phyloP scores from a whole-genome alignment of 176 grass and related monocot genomes.

The Dactylis glomerata region DNA sequence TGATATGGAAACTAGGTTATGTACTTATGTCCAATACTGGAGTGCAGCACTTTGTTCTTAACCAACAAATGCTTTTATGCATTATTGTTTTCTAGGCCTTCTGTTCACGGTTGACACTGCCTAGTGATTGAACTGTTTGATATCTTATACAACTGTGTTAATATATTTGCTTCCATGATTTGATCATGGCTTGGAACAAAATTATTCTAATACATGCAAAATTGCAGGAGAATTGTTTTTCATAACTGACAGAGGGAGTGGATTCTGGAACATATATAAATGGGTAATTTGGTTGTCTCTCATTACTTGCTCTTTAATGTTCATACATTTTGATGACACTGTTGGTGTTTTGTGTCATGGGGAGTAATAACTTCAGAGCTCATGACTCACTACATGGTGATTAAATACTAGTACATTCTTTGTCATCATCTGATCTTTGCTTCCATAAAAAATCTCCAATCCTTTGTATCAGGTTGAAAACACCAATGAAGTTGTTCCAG shows the following conservation, averaged over 20 bases:
- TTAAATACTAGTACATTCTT: not conserved
- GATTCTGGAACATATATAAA: constrained; percentile 97
- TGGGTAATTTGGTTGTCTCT: constrained; percentile 56
- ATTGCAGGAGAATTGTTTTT: constrained; percentile 90
- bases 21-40: not conserved
- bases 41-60: not conserved
- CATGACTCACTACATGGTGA: not conserved
- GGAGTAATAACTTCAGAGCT: constrained; percentile 12
- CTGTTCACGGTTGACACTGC: constrained; percentile 4
- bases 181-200: not conserved
- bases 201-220: constrained; percentile 26
- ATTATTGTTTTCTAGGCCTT: constrained; percentile 11
- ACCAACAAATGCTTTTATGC: not conserved
- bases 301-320: not conserved
- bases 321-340: constrained; percentile 2
- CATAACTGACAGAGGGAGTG: constrained; percentile 76
- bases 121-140: constrained; percentile 3
- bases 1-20: not conserved
- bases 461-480: constrained; percentile 60
- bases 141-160: not conserved
- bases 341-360: not conserved
- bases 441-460: constrained; percentile 18
- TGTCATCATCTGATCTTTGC: not conserved
- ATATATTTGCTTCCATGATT: not conserved
- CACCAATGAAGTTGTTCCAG: constrained; percentile 61